These are phyloP conservation scores for Phaeophleospora eucalypticola DNA, from an alignment of 2,329 filamentous ascomycete species.

Conservation along the genomic window DNA sequence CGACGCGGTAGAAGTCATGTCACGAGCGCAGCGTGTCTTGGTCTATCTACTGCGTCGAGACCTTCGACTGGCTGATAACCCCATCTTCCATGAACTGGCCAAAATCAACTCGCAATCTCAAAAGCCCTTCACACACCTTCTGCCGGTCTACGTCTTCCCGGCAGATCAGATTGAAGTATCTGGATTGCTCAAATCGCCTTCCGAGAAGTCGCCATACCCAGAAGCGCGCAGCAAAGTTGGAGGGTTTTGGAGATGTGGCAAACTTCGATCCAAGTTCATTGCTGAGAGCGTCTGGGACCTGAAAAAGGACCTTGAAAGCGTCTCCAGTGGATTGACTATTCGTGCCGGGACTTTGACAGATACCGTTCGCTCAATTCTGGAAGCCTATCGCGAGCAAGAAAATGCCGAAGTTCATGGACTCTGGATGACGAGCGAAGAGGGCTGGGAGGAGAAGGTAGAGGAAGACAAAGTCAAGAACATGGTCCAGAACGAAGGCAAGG, in stretches of 20 bases:
- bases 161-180: constrained; percentile 70
- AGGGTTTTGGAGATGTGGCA: constrained; percentile 69
- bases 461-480: constrained; percentile 53
- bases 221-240: constrained; percentile 63
- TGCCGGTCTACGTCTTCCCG: constrained; percentile 67
- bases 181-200: constrained; percentile 60
- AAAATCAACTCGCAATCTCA: constrained; percentile 46
- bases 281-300: constrained; percentile 70
- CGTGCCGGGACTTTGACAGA: constrained; percentile 60
- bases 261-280: constrained; percentile 66
- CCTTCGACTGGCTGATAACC: constrained; percentile 69
- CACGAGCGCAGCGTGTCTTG: constrained; percentile 45
- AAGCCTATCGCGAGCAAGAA: constrained; percentile 38
- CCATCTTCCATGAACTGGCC: constrained; percentile 59
- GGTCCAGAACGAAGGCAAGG: constrained; percentile 51
- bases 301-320: constrained; percentile 56
- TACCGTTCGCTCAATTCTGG: constrained; percentile 56
- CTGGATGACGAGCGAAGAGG: constrained; percentile 71
- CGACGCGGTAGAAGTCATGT: no score
- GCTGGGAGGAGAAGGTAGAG: constrained; percentile 64
- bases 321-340: constrained; percentile 60
- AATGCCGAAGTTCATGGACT: constrained; percentile 55
- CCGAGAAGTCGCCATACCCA: constrained; percentile 59
- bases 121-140: constrained; percentile 56
- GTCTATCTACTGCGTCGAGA: constrained; percentile 71